phyloP scores from a whole-genome alignment of 192 early-diverging fungal genomes.

The Coemansia sp. region DNA sequence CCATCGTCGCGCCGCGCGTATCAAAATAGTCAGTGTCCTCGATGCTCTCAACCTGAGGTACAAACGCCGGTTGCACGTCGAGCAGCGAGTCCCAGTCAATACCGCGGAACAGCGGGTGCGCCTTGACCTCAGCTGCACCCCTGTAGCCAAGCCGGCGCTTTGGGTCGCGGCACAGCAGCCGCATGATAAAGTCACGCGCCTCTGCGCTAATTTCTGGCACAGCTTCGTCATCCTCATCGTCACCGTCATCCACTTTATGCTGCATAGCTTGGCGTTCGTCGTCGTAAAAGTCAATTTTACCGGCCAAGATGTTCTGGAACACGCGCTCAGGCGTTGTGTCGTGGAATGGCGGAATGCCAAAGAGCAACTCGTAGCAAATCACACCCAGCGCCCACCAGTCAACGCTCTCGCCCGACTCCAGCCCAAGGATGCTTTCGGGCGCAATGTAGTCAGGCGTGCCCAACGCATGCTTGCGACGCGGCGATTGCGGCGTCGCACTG shows the following conservation, averaged over 20 bases:
- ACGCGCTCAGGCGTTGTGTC: slow-evolving; percentile 46
- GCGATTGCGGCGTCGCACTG: background rate
- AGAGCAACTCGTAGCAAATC: slow-evolving; percentile 88
- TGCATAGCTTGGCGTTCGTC: slow-evolving; percentile 10
- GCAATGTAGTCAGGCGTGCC: slow-evolving; percentile 95
- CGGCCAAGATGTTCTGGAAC: slow-evolving; percentile 42
- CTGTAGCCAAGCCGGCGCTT: slow-evolving; percentile 54
- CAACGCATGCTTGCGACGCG: slow-evolving; percentile 43
- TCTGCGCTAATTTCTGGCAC: slow-evolving; percentile 28
- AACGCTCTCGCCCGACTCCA: slow-evolving; percentile 71
- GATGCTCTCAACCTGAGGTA: slow-evolving; percentile 67
- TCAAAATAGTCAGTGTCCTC: slow-evolving; percentile 97
- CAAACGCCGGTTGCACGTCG: slow-evolving; percentile 71
- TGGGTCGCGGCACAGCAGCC: slow-evolving; percentile 65
- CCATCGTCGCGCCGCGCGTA: slow-evolving; percentile 71
- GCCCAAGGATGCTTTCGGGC: slow-evolving; percentile 89
- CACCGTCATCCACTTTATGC: background rate
- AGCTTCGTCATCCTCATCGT: slow-evolving; percentile 14
- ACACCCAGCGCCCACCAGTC: slow-evolving; percentile 94
- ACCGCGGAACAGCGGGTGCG: slow-evolving; percentile 59
- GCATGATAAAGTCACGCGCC: slow-evolving; percentile 46
- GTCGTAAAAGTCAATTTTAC: slow-evolving; percentile 41
- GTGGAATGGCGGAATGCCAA: slow-evolving; percentile 82
- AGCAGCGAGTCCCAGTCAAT: slow-evolving; percentile 64
- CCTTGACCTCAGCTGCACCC: slow-evolving; percentile 60